Conservation (phyloP, 805 yeast species). For the Sugiyamaella marilandica region DNA sequence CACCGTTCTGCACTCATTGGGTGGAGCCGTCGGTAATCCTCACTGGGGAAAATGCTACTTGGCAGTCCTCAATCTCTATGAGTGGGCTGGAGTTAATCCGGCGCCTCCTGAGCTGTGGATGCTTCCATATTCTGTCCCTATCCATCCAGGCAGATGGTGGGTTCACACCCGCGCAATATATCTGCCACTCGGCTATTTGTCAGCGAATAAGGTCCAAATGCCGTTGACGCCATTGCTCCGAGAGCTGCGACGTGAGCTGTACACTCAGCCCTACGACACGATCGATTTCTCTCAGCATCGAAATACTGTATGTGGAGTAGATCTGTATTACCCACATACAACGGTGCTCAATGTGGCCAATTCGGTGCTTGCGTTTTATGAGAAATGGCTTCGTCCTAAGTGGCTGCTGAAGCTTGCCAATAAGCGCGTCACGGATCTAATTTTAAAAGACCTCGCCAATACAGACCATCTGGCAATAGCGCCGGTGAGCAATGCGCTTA, state of each 20-base stretch:
- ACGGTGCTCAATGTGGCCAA: conserved; percentile 59
- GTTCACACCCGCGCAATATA: conserved; percentile 94
- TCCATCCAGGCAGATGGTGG: conserved; percentile 99
- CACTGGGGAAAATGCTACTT: conserved; percentile 99
- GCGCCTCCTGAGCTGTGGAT: conserved; percentile 97
- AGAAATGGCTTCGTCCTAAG: conserved; percentile 65
- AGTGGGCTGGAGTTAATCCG: conserved; percentile 97
- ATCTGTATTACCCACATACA: conserved; percentile 91
- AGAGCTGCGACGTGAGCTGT: conserved; percentile 76
- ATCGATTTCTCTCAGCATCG: conserved; percentile 70
- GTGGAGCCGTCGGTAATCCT: conserved; percentile 88
- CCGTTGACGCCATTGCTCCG: conserved; percentile 58
- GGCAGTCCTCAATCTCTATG: conserved; percentile 69
- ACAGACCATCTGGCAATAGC: conserved; percentile 85
- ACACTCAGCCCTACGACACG: conserved; percentile 52
- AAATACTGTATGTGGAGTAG: conserved; percentile 85
- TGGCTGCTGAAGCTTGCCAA: conserved; percentile 59
- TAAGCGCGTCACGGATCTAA: conserved; percentile 51
- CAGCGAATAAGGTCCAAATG: conserved; percentile 51
- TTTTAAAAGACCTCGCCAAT: conserved; percentile 69
- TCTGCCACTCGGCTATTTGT: conserved; percentile 77
- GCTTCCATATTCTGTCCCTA: conserved; percentile 71
- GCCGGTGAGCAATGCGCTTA: conserved; percentile 86
- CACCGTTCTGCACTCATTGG: conserved; percentile 58
- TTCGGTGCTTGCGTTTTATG: conserved; percentile 56